Percentiles rank a stretch among this genome's conserved stretches.
These are phyloP conservation scores for Fusarium cicatricum DNA, from an alignment of 2,329 filamentous ascomycete genomes.

Conservation along the genomic window DNA sequence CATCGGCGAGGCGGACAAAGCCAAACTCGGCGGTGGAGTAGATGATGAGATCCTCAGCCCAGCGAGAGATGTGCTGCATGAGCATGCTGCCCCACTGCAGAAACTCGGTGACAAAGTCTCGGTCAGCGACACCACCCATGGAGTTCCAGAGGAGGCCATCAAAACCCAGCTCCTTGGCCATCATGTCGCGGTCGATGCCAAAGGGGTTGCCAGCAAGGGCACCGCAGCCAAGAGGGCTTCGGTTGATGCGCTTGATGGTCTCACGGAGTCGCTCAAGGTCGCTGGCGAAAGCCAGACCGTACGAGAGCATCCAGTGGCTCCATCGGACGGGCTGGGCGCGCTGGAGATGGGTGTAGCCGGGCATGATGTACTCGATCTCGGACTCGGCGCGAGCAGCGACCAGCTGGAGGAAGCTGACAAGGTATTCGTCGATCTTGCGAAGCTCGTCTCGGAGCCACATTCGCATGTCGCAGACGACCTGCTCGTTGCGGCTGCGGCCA, in stretches of 20 bases:
- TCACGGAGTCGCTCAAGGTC: conserved; percentile 82
- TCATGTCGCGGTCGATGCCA: conserved; percentile 78
- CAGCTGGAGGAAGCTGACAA: conserved; percentile 39
- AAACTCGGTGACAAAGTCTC: conserved; percentile 84
- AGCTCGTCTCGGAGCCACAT: conserved; percentile 60
- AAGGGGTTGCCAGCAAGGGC: conserved; percentile 86
- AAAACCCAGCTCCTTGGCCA: conserved; percentile 84
- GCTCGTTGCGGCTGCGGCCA: conserved; percentile 74
- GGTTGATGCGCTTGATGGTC: conserved; percentile 77
- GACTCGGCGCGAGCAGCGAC: conserved; percentile 46
- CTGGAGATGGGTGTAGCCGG: conserved; percentile 88
- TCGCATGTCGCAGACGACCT: conserved; percentile 77
- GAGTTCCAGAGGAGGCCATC: conserved; percentile 78
- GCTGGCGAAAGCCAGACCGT: conserved; percentile 73
- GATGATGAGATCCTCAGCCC: conserved; percentile 87
- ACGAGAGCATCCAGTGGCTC: conserved; percentile 82
- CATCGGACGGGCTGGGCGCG: conserved; percentile 82
- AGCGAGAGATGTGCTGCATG: conserved; percentile 81
- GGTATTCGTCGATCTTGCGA: conserved; percentile 36
- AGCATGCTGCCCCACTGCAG: conserved; percentile 82
- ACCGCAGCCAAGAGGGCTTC: conserved; percentile 74
- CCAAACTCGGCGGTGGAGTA: conserved; percentile 81
- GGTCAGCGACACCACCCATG: conserved; percentile 77
- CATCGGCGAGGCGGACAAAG: conserved; percentile 79
- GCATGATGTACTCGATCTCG: conserved; percentile 73